Evolutionary conservation across 2,329 filamentous ascomycete species (phyloP), one percentile per base, ranked within the genome.

Genomic region (Lasiodiplodia hormozganensis): DNA sequence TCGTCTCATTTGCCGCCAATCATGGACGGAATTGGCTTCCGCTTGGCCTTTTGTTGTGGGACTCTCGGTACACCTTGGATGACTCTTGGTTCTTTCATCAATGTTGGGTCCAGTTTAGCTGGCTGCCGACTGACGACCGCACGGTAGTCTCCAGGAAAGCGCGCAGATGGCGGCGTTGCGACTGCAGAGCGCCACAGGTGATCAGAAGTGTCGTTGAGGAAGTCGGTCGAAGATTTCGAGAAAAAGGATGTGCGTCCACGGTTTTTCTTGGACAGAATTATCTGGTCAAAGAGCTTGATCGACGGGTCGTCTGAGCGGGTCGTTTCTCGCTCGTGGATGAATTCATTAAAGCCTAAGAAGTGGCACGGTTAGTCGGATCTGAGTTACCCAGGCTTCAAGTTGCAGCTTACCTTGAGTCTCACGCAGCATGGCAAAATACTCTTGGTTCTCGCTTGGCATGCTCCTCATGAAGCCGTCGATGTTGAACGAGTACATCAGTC

Each of bases 41-140:
- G 77, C 67, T 81, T 81, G 28, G 83, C 82, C 72, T 83, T 81
- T n/a, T 78, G 78, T 69, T 80, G 78, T 64, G 85, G 84, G 18
- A 88, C 83, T 69, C 87, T 81, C 34, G 94, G 94, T n/a, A 94
- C 89, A 43, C 94, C 94, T 78, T 97, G 93, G 49, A 97, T 95
- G 70, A 92, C 89, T 69, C 94, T 88, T 36, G 94, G 94, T 80
- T 97, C 94, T 78, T 93, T 93, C 93, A 98, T 97, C 57, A 97
- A 84, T 16, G 89, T 87, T 4, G 90, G 87, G 74, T 99, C 96
- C 11, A 99, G 86, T 75, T 92, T 94, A 8, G 92, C 89, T 5
- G 96, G 96, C 25, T 56, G 66, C 87, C 0, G 86, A 83, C 81
- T 84, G 49, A 85, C 80, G 16, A 87, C 76, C 66, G 82, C 76